Evolutionary conservation across 2,329 filamentous ascomycete species (phyloP).

Genomic region (Beauveria rudraprayagi): DNA sequence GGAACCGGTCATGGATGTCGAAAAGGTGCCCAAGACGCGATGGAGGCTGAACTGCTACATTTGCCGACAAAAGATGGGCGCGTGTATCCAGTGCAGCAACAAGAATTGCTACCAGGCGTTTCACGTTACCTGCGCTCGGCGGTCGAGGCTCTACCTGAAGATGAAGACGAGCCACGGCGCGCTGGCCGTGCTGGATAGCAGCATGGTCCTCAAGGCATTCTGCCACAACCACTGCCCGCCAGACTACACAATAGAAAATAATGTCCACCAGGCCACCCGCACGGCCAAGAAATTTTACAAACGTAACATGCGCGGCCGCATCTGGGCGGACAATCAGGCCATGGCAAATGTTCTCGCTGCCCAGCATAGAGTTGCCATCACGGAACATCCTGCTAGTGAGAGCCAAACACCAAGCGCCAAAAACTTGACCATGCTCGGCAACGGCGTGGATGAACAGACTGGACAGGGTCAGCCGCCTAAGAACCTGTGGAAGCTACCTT

Average conservation of each 20-base stretch:
- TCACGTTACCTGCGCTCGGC: constrained; percentile 89
- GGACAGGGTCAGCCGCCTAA: constrained; percentile 39
- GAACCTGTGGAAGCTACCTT: constrained; percentile 77
- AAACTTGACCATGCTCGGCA: constrained; percentile 64
- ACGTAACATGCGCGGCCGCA: constrained; percentile 75
- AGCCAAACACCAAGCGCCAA: constrained; percentile 78
- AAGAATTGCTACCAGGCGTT: constrained; percentile 96
- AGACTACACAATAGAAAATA: constrained; percentile 82
- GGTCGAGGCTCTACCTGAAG: constrained; percentile 79
- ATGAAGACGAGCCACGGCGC: constrained; percentile 91
- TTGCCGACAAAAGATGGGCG: constrained; percentile 94
- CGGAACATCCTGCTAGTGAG: constrained; percentile 70
- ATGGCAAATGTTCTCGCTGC: constrained; percentile 76
- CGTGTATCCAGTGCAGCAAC: constrained; percentile 96
- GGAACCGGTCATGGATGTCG: constrained; percentile 96
- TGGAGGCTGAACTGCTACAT: constrained; percentile 97
- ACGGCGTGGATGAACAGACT: constrained; percentile 59
- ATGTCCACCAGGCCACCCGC: constrained; percentile 69
- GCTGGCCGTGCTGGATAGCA: constrained; percentile 67
- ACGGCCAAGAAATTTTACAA: constrained; percentile 87
- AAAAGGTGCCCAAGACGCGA: constrained; percentile 89
- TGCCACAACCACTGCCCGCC: constrained; percentile 90
- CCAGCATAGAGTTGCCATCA: constrained; percentile 53
- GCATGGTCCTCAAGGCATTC: constrained; percentile 81
- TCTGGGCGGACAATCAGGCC: constrained; percentile 87